Conservation (phyloP, 148 eudicot species). For the Rhododendron vialii region DNA sequence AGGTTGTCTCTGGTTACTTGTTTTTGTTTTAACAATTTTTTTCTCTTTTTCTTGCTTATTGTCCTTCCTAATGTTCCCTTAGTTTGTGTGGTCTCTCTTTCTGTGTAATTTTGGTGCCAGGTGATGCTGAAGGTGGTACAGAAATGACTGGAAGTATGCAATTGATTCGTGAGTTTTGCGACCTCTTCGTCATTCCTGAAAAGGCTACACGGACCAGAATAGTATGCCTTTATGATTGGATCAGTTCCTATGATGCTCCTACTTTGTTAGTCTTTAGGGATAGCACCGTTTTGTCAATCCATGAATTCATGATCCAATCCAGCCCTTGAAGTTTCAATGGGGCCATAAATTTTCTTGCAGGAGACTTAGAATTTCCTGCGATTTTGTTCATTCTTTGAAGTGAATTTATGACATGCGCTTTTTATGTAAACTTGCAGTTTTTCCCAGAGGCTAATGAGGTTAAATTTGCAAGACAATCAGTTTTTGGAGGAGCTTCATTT, state of each 20-base stretch:
- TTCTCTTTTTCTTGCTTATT: neutral
- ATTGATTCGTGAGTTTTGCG: constrained; percentile 90
- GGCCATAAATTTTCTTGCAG: neutral
- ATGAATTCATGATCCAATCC: neutral
- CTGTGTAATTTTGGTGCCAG: constrained; percentile 28
- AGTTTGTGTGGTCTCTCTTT: neutral
- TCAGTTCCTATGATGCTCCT: neutral
- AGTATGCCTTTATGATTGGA: constrained; percentile 49
- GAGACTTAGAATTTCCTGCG: neutral
- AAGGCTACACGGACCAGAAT: constrained; percentile 77
- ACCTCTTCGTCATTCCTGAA: constrained; percentile 67
- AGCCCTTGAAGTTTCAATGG: neutral
- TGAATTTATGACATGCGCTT: constrained; percentile 2
- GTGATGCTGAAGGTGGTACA: constrained; percentile 95
- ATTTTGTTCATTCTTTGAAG: neutral
- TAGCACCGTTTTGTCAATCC: neutral
- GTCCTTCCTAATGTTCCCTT: neutral
- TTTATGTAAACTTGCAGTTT: constrained; percentile 50
- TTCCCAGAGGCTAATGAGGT: constrained; percentile 99
- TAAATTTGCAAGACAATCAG: constrained; percentile 60
- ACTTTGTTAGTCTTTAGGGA: constrained; percentile 4
- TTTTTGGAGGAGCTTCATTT: constrained; percentile 80
- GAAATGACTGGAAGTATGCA: constrained; percentile 98
- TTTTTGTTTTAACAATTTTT: neutral
- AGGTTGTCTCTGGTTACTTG: constrained; percentile 32